Conservation (phyloP, 2,329 filamentous ascomycete genomes). For the Colletotrichum sansevieriae region DNA sequence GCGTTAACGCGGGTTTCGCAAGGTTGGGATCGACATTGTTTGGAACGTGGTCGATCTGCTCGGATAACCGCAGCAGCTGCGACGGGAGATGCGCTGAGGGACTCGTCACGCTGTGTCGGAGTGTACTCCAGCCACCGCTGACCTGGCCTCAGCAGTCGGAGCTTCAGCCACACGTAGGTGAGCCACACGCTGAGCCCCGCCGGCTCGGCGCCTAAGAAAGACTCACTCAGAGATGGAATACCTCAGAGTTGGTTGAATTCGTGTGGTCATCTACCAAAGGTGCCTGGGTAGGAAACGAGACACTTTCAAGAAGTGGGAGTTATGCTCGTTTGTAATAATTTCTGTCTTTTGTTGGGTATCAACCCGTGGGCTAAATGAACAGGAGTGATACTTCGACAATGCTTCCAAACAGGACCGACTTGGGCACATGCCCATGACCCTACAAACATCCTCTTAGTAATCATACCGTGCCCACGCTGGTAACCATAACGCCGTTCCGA, state of each 20-base stretch:
- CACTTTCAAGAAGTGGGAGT: no score
- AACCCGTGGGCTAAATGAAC: constrained; percentile 16
- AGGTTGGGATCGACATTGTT: constrained; percentile 30
- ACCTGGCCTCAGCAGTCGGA: constrained; percentile 14
- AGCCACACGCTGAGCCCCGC: not conserved
- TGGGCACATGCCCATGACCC: not conserved
- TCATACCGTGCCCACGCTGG: constrained; percentile 24
- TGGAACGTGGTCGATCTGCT: constrained; percentile 26
- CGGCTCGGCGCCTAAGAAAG: constrained; percentile 1
- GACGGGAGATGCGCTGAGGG: constrained; percentile 7
- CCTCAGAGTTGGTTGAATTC: no score
- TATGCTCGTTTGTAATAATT: not conserved
- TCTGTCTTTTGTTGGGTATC: constrained; percentile 37
- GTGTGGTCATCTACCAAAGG: no score
- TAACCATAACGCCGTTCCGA: constrained; percentile 21
- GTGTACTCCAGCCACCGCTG: constrained; percentile 24
- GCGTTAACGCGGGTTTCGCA: constrained; percentile 28
- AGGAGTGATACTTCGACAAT: not conserved
- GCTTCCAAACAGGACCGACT: constrained; percentile 2
- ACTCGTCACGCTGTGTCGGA: constrained; percentile 23
- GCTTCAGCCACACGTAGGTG: constrained; percentile 17
- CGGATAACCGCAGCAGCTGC: constrained; percentile 25
- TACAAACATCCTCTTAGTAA: constrained; percentile 2
- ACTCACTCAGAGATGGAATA: constrained; percentile 18
- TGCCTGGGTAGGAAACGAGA: no score